Evolutionary conservation across 2,329 filamentous ascomycete species (phyloP).

Genomic region (Ascochyta pisi): DNA sequence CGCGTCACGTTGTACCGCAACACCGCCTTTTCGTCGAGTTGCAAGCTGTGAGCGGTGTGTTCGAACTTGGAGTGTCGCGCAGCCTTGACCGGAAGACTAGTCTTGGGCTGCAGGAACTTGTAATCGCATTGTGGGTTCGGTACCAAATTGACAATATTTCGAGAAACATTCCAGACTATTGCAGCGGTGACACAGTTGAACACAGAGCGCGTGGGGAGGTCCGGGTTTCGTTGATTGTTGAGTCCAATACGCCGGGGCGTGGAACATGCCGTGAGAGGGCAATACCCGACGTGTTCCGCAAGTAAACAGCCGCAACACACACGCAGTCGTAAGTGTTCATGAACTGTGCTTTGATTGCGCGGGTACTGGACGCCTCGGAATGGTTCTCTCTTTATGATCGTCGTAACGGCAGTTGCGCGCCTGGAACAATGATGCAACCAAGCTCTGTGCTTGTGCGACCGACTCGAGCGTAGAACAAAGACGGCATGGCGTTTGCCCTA

Average conservation of each 20-base stretch:
- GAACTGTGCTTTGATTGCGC: slow-evolving; percentile 11
- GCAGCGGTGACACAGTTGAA: slow-evolving; percentile 13
- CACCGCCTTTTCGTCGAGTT: slow-evolving; percentile 19
- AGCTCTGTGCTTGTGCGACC: slow-evolving; percentile 15
- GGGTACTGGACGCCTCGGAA: slow-evolving; percentile 14
- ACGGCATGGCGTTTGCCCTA: slow-evolving; percentile 19
- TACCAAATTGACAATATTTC: neutral
- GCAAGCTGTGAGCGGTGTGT: slow-evolving; percentile 15
- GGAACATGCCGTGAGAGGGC: slow-evolving; percentile 22
- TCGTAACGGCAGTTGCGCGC: slow-evolving; percentile 7
- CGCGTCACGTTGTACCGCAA: slow-evolving; percentile 16
- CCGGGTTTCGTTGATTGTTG: slow-evolving; percentile 22
- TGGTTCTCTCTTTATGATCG: slow-evolving; percentile 3
- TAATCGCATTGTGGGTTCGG: neutral
- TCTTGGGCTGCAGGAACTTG: neutral
- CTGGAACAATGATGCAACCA: slow-evolving; percentile 28
- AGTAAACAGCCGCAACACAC: slow-evolving; percentile 18
- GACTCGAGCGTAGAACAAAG: slow-evolving; percentile 19
- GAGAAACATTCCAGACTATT: slow-evolving; percentile 1
- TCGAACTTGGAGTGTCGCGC: slow-evolving; percentile 4
- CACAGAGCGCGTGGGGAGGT: slow-evolving; percentile 22
- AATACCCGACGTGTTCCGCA: slow-evolving; percentile 19
- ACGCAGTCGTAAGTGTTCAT: slow-evolving; percentile 9
- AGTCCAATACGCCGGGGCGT: slow-evolving; percentile 24
- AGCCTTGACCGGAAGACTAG: slow-evolving; percentile 17